Evolutionary conservation across 441 rosid species (phyloP), one percentile per base, ranked within the genome.

Genomic region (Breynia disticha): DNA sequence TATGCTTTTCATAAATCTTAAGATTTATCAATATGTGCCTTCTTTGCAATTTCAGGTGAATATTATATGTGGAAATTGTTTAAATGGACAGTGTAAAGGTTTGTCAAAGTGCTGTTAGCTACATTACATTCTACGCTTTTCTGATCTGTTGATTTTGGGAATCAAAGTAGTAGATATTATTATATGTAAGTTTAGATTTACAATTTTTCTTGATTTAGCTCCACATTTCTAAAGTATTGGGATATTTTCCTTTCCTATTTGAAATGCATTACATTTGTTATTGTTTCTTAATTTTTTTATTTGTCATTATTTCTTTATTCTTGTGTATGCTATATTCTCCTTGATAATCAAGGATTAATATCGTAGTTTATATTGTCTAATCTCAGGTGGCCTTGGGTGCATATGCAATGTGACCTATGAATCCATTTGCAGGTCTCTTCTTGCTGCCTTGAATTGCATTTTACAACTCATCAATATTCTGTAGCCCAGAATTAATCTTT

Each of bases 41-140:
- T 28, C 24, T 44, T 65, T 62, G 54, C 48, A 48, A 68, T 68
- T 59, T 71, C 82, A 88, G 98, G 95, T 88, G 61, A 82, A 86
- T 70, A 69, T 91, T 62, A 58, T 81, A 56, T 91, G 98, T 16
- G 97, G 97, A 48, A 74, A 67, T 68, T 91, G 98, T 77, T 69
- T 35, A 66, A 82, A 76, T 74, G 79, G 81, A 64, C 76, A 69
- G 47, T 88, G 97, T 74, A 81, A 71, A 88, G 98, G 97, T 91
- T 46, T 55, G 63, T 28, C 21, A 43, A 19, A 24, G 32, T 24
- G 32, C 32, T 55, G n/a, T 47, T 37, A 52, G 37, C 20, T 60
- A 8, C 11, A 39, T 39, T 39, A 14, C 43, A 24, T 39, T 39
- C 15, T 39, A 39, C 15, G 11, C 43, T 39, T 39, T 9, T 39